Base-by-base conservation (phyloP, 768 basidiomycete genomes). In the Rhodotorula graminis region DNA sequence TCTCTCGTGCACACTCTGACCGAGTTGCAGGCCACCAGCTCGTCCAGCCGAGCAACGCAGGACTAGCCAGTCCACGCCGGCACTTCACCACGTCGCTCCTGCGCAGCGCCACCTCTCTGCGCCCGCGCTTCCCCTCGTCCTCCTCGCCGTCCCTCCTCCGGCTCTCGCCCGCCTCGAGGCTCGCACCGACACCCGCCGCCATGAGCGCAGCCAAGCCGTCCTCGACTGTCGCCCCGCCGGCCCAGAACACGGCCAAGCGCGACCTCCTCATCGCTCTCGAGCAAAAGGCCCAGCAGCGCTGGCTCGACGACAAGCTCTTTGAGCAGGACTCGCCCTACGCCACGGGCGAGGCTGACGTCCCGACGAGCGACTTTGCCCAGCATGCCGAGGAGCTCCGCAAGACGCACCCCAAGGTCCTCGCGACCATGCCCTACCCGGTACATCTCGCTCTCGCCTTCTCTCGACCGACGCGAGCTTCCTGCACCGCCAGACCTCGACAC, bases 361-460 rank as follows among this genome's bases (percentile, higher is more conserved):
- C 81, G 78, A 60, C 71, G 83, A 67, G 87, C 87, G 70, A 85
- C 90, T 62, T 86, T 88, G 19, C 63, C 27, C 40, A 63, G 52
- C 40, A 66, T 31, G 83, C 83, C 27, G 84, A 85, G 31, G 84
- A 94, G 79, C 83, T 95, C 78, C 84, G 85, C 73, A 84, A 88
- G 78, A 87, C 88, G 82, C 87, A 88, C 81, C 94, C 94, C 29
- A 98, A 97, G 84, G 98, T 94, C 92, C 90, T 97, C 80, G 96
- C 95, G 65, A 96, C 88, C 82, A 95, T 90, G 82, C 94, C 94
- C 64, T 96, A 85, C 83, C 91, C 93, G 12, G 72, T 71, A 1
- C 27, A 69, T 64, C 46, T 25, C 47, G 1, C 23, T 62, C 18
- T 29, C 14, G 8, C 53, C 56, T 6, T 4, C 9, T 37, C 25